Evolutionary conservation across 257 asterid genomes (phyloP).

Genomic region (Przewalskia tangutica): DNA sequence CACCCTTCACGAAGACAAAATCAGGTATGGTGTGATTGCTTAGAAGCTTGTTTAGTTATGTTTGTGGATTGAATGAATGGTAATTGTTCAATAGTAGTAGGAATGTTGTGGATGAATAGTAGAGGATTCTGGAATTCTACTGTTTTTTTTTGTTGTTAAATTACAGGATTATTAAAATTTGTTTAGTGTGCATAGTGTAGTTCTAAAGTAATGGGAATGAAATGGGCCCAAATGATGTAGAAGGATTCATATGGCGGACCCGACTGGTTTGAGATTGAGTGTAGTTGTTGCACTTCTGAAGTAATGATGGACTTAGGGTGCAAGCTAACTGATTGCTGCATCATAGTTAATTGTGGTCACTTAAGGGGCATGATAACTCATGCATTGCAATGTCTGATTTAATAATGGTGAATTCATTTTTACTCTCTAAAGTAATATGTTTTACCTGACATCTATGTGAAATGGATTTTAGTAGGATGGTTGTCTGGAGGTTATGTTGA

Average conservation of each 20-base stretch:
- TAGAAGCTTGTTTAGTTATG: not conserved
- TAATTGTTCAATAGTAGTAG: not conserved
- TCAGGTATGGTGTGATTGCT: constrained; percentile 7
- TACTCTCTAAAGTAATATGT: not conserved
- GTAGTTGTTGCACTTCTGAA: no score
- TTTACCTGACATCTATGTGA: not conserved
- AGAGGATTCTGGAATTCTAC: not conserved
- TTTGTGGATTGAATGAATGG: not conserved
- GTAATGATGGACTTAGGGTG: no score
- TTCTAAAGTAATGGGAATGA: not conserved
- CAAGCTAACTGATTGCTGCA: not conserved
- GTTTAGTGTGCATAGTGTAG: not conserved
- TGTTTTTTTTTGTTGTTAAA: not conserved
- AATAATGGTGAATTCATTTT: not conserved
- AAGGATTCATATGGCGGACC: no score
- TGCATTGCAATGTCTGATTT: not conserved
- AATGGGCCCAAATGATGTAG: not conserved
- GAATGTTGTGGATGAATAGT: not conserved
- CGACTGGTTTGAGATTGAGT: no score
- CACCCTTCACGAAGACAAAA: constrained; percentile 21
- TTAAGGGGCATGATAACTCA: not conserved
- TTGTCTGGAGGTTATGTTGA: not conserved
- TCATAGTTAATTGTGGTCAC: not conserved
- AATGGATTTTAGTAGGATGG: not conserved
- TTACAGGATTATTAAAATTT: not conserved